phyloP scores from a whole-genome alignment of 768 basidiomycete species.

The Tylopilus subfusipes region DNA sequence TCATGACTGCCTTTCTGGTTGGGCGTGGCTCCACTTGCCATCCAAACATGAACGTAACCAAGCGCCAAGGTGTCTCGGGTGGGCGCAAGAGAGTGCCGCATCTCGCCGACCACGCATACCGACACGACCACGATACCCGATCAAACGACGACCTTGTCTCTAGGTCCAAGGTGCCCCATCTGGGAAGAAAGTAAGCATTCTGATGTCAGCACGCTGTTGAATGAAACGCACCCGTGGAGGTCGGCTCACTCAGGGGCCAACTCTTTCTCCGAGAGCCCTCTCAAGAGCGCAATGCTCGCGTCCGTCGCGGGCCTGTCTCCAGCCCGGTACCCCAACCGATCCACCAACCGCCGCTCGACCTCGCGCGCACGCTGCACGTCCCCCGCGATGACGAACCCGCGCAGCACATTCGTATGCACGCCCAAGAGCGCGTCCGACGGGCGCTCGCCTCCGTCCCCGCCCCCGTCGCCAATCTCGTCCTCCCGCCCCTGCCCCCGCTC shows the following conservation, averaged over 20 bases:
- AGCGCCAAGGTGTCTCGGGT: too few relatives aligned
- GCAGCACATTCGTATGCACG: conserved; percentile 37
- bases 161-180: not conserved
- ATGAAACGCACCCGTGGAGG: not conserved
- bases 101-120: too few relatives aligned
- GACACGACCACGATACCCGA: not conserved
- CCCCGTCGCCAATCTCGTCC: not conserved
- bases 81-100: too few relatives aligned
- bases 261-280: conserved; percentile 10
- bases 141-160: not conserved
- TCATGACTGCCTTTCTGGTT: too few relatives aligned
- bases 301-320: conserved; percentile 27
- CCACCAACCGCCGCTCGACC: conserved; percentile 29
- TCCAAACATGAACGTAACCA: not conserved
- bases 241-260: not conserved
- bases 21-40: not conserved
- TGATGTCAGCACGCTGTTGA: not conserved
- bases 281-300: conserved; percentile 17
- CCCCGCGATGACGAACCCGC: conserved; percentile 34
- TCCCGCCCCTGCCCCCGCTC: not conserved
- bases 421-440: conserved; percentile 24
- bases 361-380: conserved; percentile 30
- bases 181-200: not conserved
- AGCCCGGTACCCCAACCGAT: conserved; percentile 18
- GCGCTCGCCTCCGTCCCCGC: not conserved